Evolutionary conservation across 2,329 filamentous ascomycete species (phyloP).

Genomic region (Colletotrichum sp.): DNA sequence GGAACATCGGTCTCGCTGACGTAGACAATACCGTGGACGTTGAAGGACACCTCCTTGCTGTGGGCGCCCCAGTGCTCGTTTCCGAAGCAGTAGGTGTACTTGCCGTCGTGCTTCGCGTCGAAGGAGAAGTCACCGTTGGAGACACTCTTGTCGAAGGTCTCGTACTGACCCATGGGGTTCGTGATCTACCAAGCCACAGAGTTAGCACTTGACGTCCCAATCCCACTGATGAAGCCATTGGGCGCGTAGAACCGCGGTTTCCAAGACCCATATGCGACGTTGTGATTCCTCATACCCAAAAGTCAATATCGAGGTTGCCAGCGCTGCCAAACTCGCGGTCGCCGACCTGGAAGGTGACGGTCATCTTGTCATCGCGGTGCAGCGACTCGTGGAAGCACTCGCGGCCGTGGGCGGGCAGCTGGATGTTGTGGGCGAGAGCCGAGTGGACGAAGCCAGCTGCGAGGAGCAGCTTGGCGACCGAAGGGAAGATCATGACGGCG

Average conservation of each 20-base stretch:
- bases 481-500: conserved; percentile 45
- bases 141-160: conserved; percentile 79
- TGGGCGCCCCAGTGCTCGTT: conserved; percentile 98
- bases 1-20: conserved; percentile 86
- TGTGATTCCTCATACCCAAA: conserved; percentile 72
- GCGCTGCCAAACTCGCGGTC: conserved; percentile 95
- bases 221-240: not conserved
- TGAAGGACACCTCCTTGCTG: conserved; percentile 98
- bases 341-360: conserved; percentile 96
- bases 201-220: conserved; percentile 12
- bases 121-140: conserved; percentile 95
- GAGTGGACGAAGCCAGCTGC: conserved; percentile 54
- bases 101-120: conserved; percentile 82
- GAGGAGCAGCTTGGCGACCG: conserved; percentile 48
- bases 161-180: conserved; percentile 76
- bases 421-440: conserved; percentile 90
- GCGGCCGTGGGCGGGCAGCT: conserved; percentile 87
- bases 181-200: conserved; percentile 62
- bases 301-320: conserved; percentile 95
- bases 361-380: conserved; percentile 96
- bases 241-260: not conserved
- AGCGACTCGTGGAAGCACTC: conserved; percentile 98
- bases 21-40: conserved; percentile 98
- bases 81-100: conserved; percentile 97
- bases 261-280: not conserved